phyloP scores from a whole-genome alignment of 805 yeast species.

The Cyberlindnera mississippiensis region DNA sequence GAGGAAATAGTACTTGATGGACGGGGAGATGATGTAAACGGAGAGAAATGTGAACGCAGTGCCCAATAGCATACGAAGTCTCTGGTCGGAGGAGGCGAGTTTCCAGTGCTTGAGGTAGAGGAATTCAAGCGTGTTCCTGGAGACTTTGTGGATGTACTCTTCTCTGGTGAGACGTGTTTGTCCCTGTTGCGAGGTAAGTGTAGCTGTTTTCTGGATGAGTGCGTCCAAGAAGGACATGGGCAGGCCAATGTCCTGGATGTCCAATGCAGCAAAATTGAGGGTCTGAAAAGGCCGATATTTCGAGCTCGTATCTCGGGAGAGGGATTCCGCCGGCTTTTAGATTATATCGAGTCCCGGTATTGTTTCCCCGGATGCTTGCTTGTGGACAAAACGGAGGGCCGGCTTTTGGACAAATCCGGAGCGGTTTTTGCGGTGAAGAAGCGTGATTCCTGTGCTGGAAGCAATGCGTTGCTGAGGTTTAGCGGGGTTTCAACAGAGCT shows the following conservation, averaged over 20 bases:
- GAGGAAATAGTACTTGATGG: slow-evolving; percentile 19
- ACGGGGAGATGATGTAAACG: slow-evolving; percentile 32
- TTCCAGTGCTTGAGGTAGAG: slow-evolving; percentile 25
- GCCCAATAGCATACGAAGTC: slow-evolving; percentile 23
- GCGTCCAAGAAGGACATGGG: slow-evolving; percentile 5
- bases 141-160: slow-evolving; percentile 12
- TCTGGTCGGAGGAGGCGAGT: slow-evolving; percentile 7
- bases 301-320: too few relatives aligned
- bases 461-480: too few relatives aligned
- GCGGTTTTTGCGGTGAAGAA: too few relatives aligned
- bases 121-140: slow-evolving; percentile 14
- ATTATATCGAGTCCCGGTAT: not conserved
- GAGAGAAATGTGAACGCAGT: slow-evolving; percentile 24
- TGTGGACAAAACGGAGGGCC: not conserved
- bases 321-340: too few relatives aligned
- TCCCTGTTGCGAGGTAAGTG: not conserved
- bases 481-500: too few relatives aligned
- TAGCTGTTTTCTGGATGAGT: not conserved
- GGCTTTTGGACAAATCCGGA: too few relatives aligned
- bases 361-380: slow-evolving; percentile 9
- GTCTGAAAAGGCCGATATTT: too few relatives aligned
- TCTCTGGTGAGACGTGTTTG: slow-evolving; percentile 12
- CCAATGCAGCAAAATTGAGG: too few relatives aligned
- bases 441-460: too few relatives aligned
- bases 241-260: not conserved